Conservation (phyloP, 805 yeast species). For the Millerozyma acaciae region DNA sequence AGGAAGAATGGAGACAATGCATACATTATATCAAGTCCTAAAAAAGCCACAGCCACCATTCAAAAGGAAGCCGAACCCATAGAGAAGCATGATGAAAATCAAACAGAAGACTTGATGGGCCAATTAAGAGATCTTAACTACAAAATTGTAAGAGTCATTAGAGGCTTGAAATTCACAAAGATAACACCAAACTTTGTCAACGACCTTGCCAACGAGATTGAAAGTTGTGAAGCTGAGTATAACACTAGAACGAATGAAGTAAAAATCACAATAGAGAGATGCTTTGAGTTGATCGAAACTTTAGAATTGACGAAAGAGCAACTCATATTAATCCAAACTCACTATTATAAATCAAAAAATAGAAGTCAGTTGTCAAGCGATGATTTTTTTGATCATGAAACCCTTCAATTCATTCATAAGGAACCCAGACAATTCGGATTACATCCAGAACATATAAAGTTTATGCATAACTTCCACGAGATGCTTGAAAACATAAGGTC, state of each 20-base stretch:
- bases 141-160: conserved; percentile 31
- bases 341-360: no score
- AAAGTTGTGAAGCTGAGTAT: conserved; percentile 23
- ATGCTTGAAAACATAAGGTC: conserved; percentile 30
- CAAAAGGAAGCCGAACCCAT: neutral
- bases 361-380: no score
- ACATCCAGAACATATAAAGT: conserved; percentile 29
- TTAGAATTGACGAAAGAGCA: conserved; percentile 33
- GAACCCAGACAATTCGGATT: conserved; percentile 41
- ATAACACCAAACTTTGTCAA: conserved; percentile 27
- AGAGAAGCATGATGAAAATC: neutral
- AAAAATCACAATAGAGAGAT: conserved; percentile 17
- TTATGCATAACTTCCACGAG: conserved; percentile 26
- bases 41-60: conserved; percentile 7
- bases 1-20: conserved; percentile 10
- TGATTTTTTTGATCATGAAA: conserved; percentile 35
- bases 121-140: conserved; percentile 34
- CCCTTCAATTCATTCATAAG: conserved; percentile 29
- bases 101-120: conserved; percentile 17
- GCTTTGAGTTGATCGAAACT: conserved; percentile 22
- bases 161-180: conserved; percentile 34
- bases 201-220: conserved; percentile 22
- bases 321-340: conserved; percentile 29
- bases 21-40: conserved; percentile 31
- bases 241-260: conserved; percentile 20